These are phyloP conservation scores for Peniophora sp. DNA, from an alignment of 1,284 basidiomycete genomes.

Conservation along the genomic window DNA sequence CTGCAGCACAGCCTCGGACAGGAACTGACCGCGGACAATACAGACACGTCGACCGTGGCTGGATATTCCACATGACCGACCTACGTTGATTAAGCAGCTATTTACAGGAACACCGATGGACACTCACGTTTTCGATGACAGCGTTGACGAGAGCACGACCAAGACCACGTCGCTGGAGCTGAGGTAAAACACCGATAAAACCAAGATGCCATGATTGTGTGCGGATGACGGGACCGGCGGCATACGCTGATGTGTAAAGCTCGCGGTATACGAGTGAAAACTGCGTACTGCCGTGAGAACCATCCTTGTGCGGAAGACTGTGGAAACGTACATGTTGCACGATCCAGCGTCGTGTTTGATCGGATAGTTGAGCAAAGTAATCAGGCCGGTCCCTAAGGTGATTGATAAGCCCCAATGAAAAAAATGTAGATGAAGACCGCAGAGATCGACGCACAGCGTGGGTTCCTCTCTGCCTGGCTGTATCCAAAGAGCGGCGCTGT, in stretches of 20 bases:
- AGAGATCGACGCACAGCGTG: not conserved
- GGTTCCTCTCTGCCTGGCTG: not conserved
- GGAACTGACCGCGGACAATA: not conserved
- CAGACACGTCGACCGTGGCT: not conserved
- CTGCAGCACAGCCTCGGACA: too few relatives aligned
- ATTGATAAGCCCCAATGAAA: not conserved
- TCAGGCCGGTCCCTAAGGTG: not conserved
- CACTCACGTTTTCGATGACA: not conserved
- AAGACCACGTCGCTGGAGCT: conserved; percentile 1
- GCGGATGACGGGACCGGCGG: conserved; percentile 1
- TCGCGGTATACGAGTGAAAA: conserved; percentile 1
- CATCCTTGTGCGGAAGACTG: not conserved
- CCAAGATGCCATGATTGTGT: conserved; percentile 2
- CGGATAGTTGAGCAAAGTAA: not conserved
- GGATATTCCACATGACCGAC: not conserved
- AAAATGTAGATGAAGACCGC: not conserved
- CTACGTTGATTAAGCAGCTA: not conserved
- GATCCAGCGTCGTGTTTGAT: conserved; percentile 2
- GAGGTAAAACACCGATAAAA: conserved; percentile 1
- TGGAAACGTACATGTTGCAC: not conserved
- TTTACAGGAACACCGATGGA: not conserved
- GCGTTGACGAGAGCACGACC: conserved; percentile 1
- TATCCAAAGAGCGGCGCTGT: not conserved
- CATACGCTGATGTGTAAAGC: conserved; percentile 1
- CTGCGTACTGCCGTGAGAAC: not conserved